Base-by-base conservation (phyloP, 371 early-diverging fungal species). In the Choanephora cucurbitarum region DNA sequence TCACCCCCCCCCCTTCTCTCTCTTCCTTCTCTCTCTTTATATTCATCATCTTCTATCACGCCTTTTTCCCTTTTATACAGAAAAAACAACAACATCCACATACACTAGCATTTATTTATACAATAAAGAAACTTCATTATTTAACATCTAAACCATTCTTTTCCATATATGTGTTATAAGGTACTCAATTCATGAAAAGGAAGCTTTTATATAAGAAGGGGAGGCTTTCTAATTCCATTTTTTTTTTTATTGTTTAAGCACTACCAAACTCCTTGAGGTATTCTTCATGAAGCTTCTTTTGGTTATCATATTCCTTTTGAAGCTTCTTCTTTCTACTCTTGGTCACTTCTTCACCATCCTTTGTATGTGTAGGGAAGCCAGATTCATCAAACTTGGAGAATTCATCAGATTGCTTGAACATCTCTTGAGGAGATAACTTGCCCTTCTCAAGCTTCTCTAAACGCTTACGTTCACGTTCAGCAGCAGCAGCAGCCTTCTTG, bases 331-430 rank as follows among this genome's bases (percentile, higher is more conserved):
- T 64, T 63, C 86, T 76, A 63, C 82, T 86, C 80, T 94, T 95
- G 58, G 93, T 64, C 44, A 96, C 64, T 60, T 92, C 91, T 52
- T 84, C 85, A 32, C 96, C 96, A 9, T 85, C 83, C 43, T 70
- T 79, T 57, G 92, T 92, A 52, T 88, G 87, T 41, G 92, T 89
- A 5, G 97, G 97, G 21, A 97, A 68, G n/a, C 97, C 97, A 45
- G 77, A 64, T 13, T 88, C 91, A 64, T 95, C 96, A 81, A 87
- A 94, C 49, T 81, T 77, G 1, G 88, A 83, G 73, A 84, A 97
- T 54, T 87, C 84, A 21, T 72, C 74, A 9, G 63, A 66, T 32
- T 71, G 60, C 24, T 72, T 72, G 75, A 97, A 97, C 84, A 96
- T 78, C 3, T 91, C 91, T 57, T 73, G 52, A 11, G 94, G 96